Conservation (phyloP, 805 yeast species). For the Suhomyces kilbournensis region DNA sequence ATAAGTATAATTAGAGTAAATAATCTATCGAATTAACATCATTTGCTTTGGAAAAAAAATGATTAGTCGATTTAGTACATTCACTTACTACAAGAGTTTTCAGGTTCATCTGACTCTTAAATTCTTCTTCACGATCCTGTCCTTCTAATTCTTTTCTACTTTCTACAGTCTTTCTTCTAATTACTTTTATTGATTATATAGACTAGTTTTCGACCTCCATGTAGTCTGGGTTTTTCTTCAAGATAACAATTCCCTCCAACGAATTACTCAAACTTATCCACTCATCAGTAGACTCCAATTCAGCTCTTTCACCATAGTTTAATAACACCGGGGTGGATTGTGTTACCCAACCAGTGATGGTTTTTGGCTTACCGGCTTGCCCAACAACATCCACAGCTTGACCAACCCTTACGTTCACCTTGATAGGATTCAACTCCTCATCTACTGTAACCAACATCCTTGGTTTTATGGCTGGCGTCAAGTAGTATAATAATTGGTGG, state of each 20-base stretch:
- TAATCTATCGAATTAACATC: neutral
- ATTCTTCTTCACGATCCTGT: too few relatives aligned
- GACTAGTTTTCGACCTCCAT: slow-evolving; percentile 51
- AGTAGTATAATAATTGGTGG: slow-evolving; percentile 79
- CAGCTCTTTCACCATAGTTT: slow-evolving; percentile 95
- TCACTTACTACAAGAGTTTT: neutral
- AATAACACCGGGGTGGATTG: slow-evolving; percentile 95
- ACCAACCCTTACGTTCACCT: slow-evolving; percentile 96
- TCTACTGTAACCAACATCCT: slow-evolving; percentile 91
- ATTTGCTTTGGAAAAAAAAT: neutral
- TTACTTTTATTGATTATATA: slow-evolving; percentile 2
- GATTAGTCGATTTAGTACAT: too few relatives aligned
- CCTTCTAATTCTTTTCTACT: too few relatives aligned
- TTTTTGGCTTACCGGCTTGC: slow-evolving; percentile 98
- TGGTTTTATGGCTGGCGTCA: slow-evolving; percentile 88
- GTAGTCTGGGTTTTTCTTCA: slow-evolving; percentile 85
- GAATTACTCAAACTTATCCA: slow-evolving; percentile 77
- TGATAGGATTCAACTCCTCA: slow-evolving; percentile 84
- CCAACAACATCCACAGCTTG: slow-evolving; percentile 99
- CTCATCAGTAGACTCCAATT: slow-evolving; percentile 84
- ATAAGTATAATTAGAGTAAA: neutral
- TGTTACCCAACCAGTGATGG: slow-evolving; percentile 99
- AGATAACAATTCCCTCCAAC: slow-evolving; percentile 89
- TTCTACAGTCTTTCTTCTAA: neutral
- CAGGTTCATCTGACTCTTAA: neutral